Evolutionary conservation across 2,329 filamentous ascomycete species (phyloP), one percentile per base, ranked within the genome.

Genomic region (Stenocarpella maydis): DNA sequence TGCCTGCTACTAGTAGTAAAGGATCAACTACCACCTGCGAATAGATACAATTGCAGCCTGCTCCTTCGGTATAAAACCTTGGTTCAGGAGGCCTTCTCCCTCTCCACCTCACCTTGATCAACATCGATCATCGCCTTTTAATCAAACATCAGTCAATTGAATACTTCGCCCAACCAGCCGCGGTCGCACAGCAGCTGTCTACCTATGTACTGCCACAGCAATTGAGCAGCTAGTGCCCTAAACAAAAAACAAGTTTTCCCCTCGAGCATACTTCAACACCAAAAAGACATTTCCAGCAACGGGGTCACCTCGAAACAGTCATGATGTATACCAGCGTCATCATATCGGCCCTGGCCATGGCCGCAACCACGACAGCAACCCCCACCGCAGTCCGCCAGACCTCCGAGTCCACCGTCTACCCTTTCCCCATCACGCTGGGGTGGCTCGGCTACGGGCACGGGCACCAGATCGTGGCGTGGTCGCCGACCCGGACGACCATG

Each of bases 401-500:
- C 39, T 28, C 53, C 7, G n/a, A 15, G 9, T 5, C 21, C 9
- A 12, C 24, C 9, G 8, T n/a, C 54, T 17, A n/a, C 39, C 39
- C 54, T 17, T 60, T 60, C 24, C 39, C 54, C 0, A 28, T 60
- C 14, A 45, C 54, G 2, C 24, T 60, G 10, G 21, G 24, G 14
- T 28, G 26, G 24, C 39, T 60, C 17, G 24, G 17, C 24, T 43
- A 43, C 17, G 6, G 8, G 2, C 54, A 60, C 14, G 37, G 39
- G 21, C 17, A 45, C 21, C 2, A n/a, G 9, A 43, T 45, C 37
- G 54, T 60, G 39, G 54, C 54, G 10, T 24, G 24, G 17, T 28
- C 37, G 37, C 71, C 71, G 8, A 72, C 71, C 26, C 55, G 68
- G 15, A 72, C 71, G 26, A 63, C 68, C 19, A 63, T 70, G 50